Conservation (phyloP, 2,329 filamentous ascomycete species). For the Incumbomyces delicatus region DNA sequence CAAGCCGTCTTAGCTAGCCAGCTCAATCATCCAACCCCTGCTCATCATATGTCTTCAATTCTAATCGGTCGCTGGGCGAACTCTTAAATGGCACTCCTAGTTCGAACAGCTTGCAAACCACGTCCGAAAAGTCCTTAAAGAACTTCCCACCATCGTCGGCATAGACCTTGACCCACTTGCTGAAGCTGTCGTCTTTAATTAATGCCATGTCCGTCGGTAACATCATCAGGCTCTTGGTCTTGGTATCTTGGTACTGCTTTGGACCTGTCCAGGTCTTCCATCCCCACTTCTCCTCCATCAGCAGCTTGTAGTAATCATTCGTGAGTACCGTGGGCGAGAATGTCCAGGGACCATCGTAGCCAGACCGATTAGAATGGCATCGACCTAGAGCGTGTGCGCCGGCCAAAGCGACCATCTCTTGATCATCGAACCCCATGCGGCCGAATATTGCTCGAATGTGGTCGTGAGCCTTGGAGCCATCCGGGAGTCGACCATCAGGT, state of each 20-base stretch:
- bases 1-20: no score
- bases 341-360: conserved; percentile 82
- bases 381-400: conserved; percentile 83
- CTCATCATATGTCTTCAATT: no score
- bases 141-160: conserved; percentile 83
- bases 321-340: conserved; percentile 84
- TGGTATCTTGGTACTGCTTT: conserved; percentile 81
- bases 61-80: no score
- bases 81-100: no score
- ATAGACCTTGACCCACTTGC: conserved; percentile 70
- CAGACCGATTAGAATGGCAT: conserved; percentile 80
- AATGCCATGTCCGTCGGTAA: conserved; percentile 83
- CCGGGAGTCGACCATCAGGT: conserved; percentile 81
- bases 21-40: no score
- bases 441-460: conserved; percentile 88
- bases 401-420: conserved; percentile 82
- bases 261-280: conserved; percentile 88
- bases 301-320: conserved; percentile 89
- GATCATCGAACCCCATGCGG: conserved; percentile 96
- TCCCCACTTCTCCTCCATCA: conserved; percentile 86
- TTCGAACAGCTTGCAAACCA: conserved; percentile 77
- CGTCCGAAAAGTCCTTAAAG: conserved; percentile 84
- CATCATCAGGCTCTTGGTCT: conserved; percentile 90
- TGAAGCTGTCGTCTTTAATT: conserved; percentile 79
- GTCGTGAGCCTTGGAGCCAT: conserved; percentile 64